These are phyloP conservation scores for Massarina eburnea DNA, from an alignment of 2,329 filamentous ascomycete species.

Conservation along the genomic window DNA sequence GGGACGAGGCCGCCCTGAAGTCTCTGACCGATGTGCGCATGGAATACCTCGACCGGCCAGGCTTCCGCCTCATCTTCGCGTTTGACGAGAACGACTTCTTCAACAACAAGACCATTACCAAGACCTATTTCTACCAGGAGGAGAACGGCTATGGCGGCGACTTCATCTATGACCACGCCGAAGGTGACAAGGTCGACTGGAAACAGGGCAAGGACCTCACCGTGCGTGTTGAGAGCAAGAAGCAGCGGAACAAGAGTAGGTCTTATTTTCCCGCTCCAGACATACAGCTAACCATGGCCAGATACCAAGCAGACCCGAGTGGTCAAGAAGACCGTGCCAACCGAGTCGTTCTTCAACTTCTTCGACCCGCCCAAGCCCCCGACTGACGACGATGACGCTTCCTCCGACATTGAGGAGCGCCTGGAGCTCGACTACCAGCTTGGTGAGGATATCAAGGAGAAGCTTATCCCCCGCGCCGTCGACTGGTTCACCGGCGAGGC, in stretches of 20 bases:
- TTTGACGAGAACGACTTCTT: constrained; percentile 96
- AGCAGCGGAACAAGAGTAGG: constrained; percentile 99
- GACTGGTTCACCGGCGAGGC: constrained; percentile 99
- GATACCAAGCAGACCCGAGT: constrained; percentile 99
- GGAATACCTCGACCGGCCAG: constrained; percentile 98
- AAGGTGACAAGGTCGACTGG: constrained; percentile 98
- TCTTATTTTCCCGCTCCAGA: constrained; percentile 5
- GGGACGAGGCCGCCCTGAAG: constrained; percentile 92
- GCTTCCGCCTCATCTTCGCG: constrained; percentile 97
- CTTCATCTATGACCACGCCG: constrained; percentile 99
- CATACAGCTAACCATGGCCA: constrained; percentile 44
- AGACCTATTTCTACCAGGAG: constrained; percentile 99
- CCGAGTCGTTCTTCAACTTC: constrained; percentile 97
- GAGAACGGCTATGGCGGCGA: constrained; percentile 98
- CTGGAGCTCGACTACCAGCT: constrained; percentile 98
- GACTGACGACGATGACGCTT: constrained; percentile 73
- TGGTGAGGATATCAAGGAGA: constrained; percentile 99
- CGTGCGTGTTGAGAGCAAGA: constrained; percentile 95
- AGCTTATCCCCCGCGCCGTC: constrained; percentile 95
- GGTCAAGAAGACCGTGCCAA: constrained; percentile 98
- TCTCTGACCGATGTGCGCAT: constrained; percentile 90
- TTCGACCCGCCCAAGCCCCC: constrained; percentile 94
- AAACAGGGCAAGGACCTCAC: constrained; percentile 91
- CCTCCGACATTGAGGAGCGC: constrained; percentile 93
- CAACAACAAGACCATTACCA: constrained; percentile 94